Evolutionary conservation across 495 filamentous ascomycete species (phyloP), one percentile per base, ranked within the genome.

Genomic region (Lichina pygmaea): DNA sequence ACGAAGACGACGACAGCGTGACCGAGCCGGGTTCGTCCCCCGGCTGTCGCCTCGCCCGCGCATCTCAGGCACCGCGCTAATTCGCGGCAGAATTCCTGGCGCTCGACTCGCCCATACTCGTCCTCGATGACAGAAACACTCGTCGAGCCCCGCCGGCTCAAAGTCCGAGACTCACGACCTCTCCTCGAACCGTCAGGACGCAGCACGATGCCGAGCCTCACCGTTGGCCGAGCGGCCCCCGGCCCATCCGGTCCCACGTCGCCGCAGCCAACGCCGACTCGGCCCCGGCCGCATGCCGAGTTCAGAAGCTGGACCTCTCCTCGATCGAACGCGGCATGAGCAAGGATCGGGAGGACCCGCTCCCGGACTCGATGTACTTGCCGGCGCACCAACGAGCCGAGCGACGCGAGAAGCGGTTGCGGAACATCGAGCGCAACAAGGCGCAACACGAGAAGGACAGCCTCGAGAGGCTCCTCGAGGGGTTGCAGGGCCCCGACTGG

Each of bases 401-500:
- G 53, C 66, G 85, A n/a, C 68, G 79, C 53, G 89, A 99, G 60
- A 92, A 86, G 52, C 79, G 85, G 32, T 74, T 92, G 15, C 78
- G 89, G 33, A 95, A 95, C 54, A 78, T 86, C 37, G 91, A 95
- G 56, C 83, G 79, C 54, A 84, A 89, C 49, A 73, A 79, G 1
- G 83, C 86, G 3, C 80, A 86, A 60, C 85, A 94, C 65, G 84
- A 95, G 54, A 81, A 84, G 51, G 75, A 83, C 44, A 78, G 86
- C 52, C 70, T 94, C 36, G 80, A 89, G 45, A 70, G 85, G 7
- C 64, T 93, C 36, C 68, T 94, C 36, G 83, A 89, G 42, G 83
- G 82, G 37, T 68, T 99, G 5, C 75, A 79, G 54, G 75, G 86
- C n/a, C 77, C 73, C 36, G 89, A 94, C 55, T 99, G 89, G 89